Evolutionary conservation across 768 basidiomycete genomes (phyloP), one percentile per base, ranked within the genome.

Genomic region (Amylocystis lapponica): DNA sequence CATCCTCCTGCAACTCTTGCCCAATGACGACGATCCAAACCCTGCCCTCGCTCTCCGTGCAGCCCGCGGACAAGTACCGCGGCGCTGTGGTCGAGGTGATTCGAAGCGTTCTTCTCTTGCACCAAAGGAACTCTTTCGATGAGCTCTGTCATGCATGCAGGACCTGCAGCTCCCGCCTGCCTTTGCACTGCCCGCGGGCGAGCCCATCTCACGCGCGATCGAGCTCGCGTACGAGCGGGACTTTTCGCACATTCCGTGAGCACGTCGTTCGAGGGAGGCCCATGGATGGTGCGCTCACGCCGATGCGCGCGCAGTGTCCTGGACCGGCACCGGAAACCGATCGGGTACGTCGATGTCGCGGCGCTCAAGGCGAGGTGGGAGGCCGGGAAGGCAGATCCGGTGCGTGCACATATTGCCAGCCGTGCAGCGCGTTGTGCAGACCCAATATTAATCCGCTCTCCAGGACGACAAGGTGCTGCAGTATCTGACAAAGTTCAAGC

Each of bases 211-310:
- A 8, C 72, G 76, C 19, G 92, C 88, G 1, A 78, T 95, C 22
- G 89, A 90, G 53, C 74, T 86, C 20, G 93, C 92, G 0, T 95
- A 93, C 54, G 93, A 96, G 51, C 80, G 91, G 26, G 93, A 96
- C 59, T 96, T 94, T 65, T 91, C 91, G 14, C 83, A 94, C 54
- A 83, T 95, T 48, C 93, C 93, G 93, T 94, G 54, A 55, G 67
- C 65, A 5, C 2, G 31, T 46, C 20, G 19, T 32, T 12, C 13
- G 33, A 37, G 14, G 2, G 27, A 27, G 14, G 36, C 13, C 20
- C 1, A 14, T 34, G 41, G 10, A 25, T 21, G 22, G 19, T 25
- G 20, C n/a, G n/a, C n/a, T n/a, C n/a, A n/a, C 16, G 26, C 9
- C 16, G 23, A 34, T 22, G 10, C 14, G 26, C 26, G 14, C 12